phyloP scores from a whole-genome alignment of 257 asterid species.

The Petunia secreta region DNA sequence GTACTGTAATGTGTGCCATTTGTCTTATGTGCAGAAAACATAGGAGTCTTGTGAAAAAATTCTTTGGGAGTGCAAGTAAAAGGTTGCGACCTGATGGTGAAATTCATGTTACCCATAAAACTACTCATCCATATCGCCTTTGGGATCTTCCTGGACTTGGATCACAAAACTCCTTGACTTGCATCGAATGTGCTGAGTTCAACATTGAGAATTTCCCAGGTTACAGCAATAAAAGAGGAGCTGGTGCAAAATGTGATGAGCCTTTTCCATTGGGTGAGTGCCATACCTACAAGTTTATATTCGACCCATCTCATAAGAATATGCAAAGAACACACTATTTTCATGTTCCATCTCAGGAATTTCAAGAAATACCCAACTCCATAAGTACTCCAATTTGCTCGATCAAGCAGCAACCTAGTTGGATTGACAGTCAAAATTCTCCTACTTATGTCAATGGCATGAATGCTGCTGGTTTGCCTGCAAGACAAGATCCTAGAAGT shows the following conservation, averaged over 20 bases:
- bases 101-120: constrained; percentile 63
- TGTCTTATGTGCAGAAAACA: constrained; percentile 48
- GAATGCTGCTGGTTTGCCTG: background rate
- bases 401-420: background rate
- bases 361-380: background rate
- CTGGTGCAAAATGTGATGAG: constrained; percentile 49
- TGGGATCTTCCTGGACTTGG: constrained; percentile 62
- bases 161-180: constrained; percentile 27
- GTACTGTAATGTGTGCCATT: background rate
- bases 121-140: constrained; percentile 37
- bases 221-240: constrained; percentile 60
- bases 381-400: constrained; percentile 9
- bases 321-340: background rate
- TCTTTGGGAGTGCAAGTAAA: constrained; percentile 46
- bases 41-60: constrained; percentile 47
- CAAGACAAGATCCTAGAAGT: background rate
- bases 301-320: background rate
- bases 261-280: constrained; percentile 51
- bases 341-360: background rate
- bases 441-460: background rate
- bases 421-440: constrained; percentile 1
- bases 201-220: constrained; percentile 51
- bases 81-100: constrained; percentile 50
- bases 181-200: constrained; percentile 44
- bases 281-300: constrained; percentile 50